Conservation (phyloP, 331 rosid species). For the Erythrophleum ivorense region DNA sequence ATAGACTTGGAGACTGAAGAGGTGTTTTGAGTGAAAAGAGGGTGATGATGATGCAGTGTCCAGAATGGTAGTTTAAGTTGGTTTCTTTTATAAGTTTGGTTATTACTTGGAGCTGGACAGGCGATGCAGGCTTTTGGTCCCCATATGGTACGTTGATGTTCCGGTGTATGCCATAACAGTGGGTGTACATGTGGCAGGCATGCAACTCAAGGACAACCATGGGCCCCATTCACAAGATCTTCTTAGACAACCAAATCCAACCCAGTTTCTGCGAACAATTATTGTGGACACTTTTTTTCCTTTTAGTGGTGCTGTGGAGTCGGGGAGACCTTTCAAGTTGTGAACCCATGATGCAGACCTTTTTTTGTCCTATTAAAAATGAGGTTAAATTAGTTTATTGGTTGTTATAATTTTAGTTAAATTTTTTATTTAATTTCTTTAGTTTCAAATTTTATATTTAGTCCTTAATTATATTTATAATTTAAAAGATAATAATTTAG, state of each 20-base stretch:
- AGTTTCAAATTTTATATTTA: too few species aligned
- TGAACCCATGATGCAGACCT: too few species aligned
- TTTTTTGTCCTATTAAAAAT: too few species aligned
- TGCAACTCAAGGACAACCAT: constrained; percentile 53
- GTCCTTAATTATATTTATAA: too few species aligned
- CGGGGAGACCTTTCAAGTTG: too few species aligned
- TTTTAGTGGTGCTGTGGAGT: too few species aligned
- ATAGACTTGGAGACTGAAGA: too few species aligned
- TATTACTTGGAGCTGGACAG: too few species aligned
- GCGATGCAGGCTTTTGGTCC: constrained; percentile 40
- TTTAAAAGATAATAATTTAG: too few species aligned
- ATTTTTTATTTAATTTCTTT: too few species aligned
- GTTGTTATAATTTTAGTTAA: too few species aligned
- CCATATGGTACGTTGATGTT: constrained; percentile 47
- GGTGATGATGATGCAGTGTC: neutral
- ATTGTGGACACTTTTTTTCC: neutral
- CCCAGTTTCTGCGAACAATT: neutral
- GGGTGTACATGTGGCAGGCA: constrained; percentile 58
- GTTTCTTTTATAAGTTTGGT: neutral
- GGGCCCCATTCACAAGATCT: constrained; percentile 47
- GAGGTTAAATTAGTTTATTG: too few species aligned
- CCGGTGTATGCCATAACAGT: constrained; percentile 34
- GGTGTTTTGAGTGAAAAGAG: neutral
- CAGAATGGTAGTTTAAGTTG: constrained; percentile 19
- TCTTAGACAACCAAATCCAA: constrained; percentile 45